Evolutionary conservation across 352 stramenopile genomes (phyloP).

Genomic region (Pythium aquatile): DNA sequence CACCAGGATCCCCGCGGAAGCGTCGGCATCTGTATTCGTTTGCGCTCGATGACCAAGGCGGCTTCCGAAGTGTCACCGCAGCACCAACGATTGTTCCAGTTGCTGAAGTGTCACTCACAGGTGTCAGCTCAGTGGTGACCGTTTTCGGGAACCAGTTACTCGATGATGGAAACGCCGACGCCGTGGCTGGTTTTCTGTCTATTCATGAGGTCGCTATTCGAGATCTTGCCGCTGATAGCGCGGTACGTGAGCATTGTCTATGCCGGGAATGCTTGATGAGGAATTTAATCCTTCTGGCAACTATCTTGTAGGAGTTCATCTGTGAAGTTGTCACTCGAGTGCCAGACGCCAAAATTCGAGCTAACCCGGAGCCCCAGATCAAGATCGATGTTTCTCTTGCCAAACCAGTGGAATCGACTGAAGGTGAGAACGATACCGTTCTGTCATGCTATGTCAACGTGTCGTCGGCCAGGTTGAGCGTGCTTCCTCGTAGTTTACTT

Average conservation of each 20-base stretch:
- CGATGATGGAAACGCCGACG: neutral
- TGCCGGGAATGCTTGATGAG: neutral
- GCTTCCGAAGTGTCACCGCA: slow-evolving; percentile 21
- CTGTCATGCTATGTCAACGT: slow-evolving; percentile 7
- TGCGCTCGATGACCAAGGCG: slow-evolving; percentile 16
- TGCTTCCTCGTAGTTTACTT: slow-evolving; percentile 26
- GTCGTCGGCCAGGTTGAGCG: slow-evolving; percentile 16
- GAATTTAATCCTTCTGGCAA: neutral
- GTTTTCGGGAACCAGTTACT: neutral
- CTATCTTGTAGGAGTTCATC: slow-evolving; percentile 19
- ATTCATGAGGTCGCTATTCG: slow-evolving; percentile 18
- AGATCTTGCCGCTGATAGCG: slow-evolving; percentile 20
- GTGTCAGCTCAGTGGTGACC: neutral
- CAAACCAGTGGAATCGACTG: neutral
- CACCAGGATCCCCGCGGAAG: slow-evolving; percentile 18
- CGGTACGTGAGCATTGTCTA: slow-evolving; percentile 14
- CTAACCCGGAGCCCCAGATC: slow-evolving; percentile 10
- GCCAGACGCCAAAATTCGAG: neutral
- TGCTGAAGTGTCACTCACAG: slow-evolving; percentile 15
- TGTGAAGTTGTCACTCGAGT: slow-evolving; percentile 20
- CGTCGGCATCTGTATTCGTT: slow-evolving; percentile 25
- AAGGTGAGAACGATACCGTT: neutral
- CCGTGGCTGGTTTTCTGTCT: slow-evolving; percentile 5
- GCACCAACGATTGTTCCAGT: slow-evolving; percentile 17
- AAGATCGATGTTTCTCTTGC: slow-evolving; percentile 4